Base-by-base conservation (phyloP, 352 stramenopile species). In the Pythium sp. region DNA sequence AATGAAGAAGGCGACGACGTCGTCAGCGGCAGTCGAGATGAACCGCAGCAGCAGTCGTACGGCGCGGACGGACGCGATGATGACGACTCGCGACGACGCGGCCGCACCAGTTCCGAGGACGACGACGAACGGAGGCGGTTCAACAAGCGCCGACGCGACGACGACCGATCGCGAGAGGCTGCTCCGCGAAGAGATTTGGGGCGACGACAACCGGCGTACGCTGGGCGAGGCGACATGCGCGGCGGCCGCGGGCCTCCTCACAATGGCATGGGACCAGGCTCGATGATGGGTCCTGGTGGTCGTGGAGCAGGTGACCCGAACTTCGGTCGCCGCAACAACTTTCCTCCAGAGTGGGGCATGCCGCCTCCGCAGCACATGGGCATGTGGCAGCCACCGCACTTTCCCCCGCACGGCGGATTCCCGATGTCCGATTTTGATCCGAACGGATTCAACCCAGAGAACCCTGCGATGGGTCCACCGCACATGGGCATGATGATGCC, bases 371-470 rank as follows among this genome's bases (percentile, higher is more conserved):
- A 84, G 53, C 70, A 72, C 36, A 81, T 79, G 68, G 77, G 77
- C 8, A 90, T 92, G 80, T 93, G 86, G 86, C 76, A 76, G 43
- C 84, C 84, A 18, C 82, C 57, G 32, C 66, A 65, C 22, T 86
- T 81, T 34, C 80, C 80, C 14, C 81, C 78, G 2, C 74, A 75
- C 15, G 73, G 79, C 3, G 75, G 57, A 14, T 81, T 79, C 66
- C 76, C 82, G 28, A 84, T 84, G 76, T 70, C 74, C 22, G 86
- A 90, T 28, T 93, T 92, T 70, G 86, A 92, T 60, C 82, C 78
- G 26, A 91, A 72, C 62, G 67, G 69, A 63, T 94, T 90, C 61
- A 88, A 90, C 74, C 75, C 74, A 20, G 82, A 94, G 55, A 86
- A 80, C 32, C 69, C 79, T 4, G 78, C 73, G 1, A 88, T 91